Conservation (phyloP, 768 basidiomycete genomes). For the Pulveroboletus sp. region DNA sequence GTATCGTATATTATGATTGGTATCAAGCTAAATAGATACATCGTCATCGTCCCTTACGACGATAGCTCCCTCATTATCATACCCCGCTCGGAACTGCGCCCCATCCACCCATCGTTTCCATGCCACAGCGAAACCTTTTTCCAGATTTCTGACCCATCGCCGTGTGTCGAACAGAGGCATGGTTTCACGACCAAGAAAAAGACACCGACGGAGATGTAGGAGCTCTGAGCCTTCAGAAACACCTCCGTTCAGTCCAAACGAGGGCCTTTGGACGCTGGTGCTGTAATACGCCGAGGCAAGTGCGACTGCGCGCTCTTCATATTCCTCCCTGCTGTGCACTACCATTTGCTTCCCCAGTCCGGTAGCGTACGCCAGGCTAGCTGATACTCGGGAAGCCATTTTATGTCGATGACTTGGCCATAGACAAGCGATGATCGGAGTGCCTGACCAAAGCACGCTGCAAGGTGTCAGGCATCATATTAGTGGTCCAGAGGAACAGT, state of each 20-base stretch:
- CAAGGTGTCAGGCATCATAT: constrained; percentile 1
- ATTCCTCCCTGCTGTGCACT: constrained; percentile 40
- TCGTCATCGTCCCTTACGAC: constrained; percentile 30
- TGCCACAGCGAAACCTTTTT: constrained; percentile 40
- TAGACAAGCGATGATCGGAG: constrained; percentile 45
- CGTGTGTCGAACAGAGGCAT: constrained; percentile 49
- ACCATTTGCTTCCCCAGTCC: constrained; percentile 48
- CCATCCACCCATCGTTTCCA: constrained; percentile 51
- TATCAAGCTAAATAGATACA: background rate
- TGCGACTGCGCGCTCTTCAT: constrained; percentile 44
- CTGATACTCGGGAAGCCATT: constrained; percentile 51
- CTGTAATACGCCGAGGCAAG: constrained; percentile 34
- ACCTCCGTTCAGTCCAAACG: background rate
- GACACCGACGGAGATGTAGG: constrained; percentile 36
- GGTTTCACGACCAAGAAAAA: constrained; percentile 40
- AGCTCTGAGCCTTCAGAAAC: constrained; percentile 32
- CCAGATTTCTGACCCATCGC: constrained; percentile 46
- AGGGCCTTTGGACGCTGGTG: constrained; percentile 3
- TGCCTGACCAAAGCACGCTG: constrained; percentile 52
- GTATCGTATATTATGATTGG: background rate
- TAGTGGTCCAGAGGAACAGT: background rate
- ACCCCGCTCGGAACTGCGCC: constrained; percentile 30
- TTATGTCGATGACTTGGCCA: constrained; percentile 45
- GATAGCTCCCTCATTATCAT: constrained; percentile 32
- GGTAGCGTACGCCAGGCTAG: constrained; percentile 47